Percentiles rank a stretch among this genome's conserved stretches.
These are phyloP conservation scores for Melocanna baccifera DNA, from an alignment of 176 grass and related monocot species.

Conservation along the genomic window DNA sequence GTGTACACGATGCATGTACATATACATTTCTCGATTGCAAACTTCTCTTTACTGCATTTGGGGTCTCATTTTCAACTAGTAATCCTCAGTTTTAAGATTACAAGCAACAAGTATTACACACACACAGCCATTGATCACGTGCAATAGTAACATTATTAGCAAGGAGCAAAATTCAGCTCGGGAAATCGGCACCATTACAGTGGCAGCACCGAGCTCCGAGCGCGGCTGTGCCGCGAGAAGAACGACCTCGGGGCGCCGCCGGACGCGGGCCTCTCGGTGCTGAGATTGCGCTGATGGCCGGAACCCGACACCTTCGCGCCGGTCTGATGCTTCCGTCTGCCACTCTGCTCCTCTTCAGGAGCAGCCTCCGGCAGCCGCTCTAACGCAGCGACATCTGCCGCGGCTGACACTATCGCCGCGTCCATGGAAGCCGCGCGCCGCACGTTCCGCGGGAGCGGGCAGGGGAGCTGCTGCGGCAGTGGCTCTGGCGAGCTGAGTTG, in stretches of 20 bases:
- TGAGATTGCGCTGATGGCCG: background rate
- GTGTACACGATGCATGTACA: background rate
- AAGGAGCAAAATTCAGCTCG: slow-evolving; percentile 40
- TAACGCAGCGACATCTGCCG: slow-evolving; percentile 4
- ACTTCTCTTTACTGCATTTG: slow-evolving; percentile 2
- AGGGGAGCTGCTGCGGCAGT: background rate
- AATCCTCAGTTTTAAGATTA: slow-evolving; percentile 38
- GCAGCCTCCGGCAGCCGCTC: slow-evolving; percentile 29
- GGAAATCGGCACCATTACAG: slow-evolving; percentile 26
- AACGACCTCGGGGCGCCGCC: slow-evolving; percentile 41
- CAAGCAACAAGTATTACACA: background rate
- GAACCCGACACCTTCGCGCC: slow-evolving; percentile 26
- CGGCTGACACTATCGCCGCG: slow-evolving; percentile 23
- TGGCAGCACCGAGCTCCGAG: slow-evolving; percentile 63
- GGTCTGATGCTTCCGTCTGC: slow-evolving; percentile 14
- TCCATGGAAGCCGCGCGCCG: slow-evolving; percentile 71
- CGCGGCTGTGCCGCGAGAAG: slow-evolving; percentile 61
- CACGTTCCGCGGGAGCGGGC: slow-evolving; percentile 5
- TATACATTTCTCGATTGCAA: background rate
- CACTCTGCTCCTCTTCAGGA: slow-evolving; percentile 40
- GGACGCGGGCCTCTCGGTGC: slow-evolving; percentile 27
- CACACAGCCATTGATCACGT: background rate
- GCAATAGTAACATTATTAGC: slow-evolving; percentile 29
- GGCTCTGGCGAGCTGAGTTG: slow-evolving; percentile 2
- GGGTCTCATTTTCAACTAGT: background rate